These are phyloP conservation scores for Leishmania amazonensis DNA, from an alignment of 208 protist species.

Conservation along the genomic window DNA sequence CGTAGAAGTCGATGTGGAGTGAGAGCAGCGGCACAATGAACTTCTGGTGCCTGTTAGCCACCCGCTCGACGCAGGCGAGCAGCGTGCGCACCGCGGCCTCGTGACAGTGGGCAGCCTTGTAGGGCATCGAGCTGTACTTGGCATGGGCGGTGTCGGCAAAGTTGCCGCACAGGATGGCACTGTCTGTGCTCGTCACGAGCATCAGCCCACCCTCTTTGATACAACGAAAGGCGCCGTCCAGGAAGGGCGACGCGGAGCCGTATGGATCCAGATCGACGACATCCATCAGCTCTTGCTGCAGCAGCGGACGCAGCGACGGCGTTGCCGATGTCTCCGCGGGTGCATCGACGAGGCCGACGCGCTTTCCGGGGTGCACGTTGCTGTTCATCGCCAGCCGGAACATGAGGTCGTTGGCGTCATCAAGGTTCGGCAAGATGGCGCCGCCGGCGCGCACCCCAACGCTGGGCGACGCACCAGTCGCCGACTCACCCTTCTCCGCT, in stretches of 20 bases:
- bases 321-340: neutral
- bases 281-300: conserved; percentile 94
- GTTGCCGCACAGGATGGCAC: conserved; percentile 97
- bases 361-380: conserved; percentile 45
- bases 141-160: conserved; percentile 97
- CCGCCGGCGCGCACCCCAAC: conserved; percentile 46
- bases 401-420: conserved; percentile 94
- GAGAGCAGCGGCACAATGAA: conserved; percentile 97
- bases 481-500: neutral
- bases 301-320: conserved; percentile 39
- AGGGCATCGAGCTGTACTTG: conserved; percentile 96
- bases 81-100: conserved; percentile 97
- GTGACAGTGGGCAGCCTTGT: conserved; percentile 92
- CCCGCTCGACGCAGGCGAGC: conserved; percentile 92
- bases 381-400: conserved; percentile 78
- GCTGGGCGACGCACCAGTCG: neutral
- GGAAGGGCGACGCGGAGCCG: conserved; percentile 96
- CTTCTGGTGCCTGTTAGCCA: conserved; percentile 94
- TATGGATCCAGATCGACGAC: conserved; percentile 99
- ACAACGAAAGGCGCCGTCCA: conserved; percentile 96
- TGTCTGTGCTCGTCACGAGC: conserved; percentile 99
- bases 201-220: conserved; percentile 97
- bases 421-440: conserved; percentile 90
- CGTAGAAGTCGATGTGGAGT: conserved; percentile 99
- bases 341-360: conserved; percentile 39